Evolutionary conservation across 1,284 basidiomycete genomes (phyloP).

Genomic region (Austroboletus rostrupii): DNA sequence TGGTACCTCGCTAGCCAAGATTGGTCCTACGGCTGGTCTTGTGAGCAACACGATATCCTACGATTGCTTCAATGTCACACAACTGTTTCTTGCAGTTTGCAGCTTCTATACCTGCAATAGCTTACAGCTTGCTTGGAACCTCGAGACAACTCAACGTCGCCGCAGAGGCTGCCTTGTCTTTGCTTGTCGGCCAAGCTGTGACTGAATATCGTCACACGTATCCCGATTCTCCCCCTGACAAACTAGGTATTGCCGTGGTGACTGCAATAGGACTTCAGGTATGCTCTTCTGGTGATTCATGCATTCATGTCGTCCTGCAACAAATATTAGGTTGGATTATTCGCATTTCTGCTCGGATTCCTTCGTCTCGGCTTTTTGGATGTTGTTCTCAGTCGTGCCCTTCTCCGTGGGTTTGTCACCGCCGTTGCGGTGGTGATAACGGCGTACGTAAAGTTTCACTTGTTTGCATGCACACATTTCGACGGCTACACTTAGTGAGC

Average conservation of each 20-base stretch:
- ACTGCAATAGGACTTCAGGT: conserved; percentile 84
- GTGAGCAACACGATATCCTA: conserved; percentile 43
- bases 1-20: conserved; percentile 78
- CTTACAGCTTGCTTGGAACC: conserved; percentile 85
- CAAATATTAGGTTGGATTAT: conserved; percentile 66
- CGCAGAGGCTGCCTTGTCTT: conserved; percentile 84
- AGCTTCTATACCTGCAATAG: conserved; percentile 74
- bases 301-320: not conserved
- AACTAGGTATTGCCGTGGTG: conserved; percentile 59
- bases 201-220: conserved; percentile 60
- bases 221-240: conserved; percentile 45
- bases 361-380: conserved; percentile 92
- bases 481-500: conserved; percentile 51
- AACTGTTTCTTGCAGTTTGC: conserved; percentile 51
- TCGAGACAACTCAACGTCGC: conserved; percentile 82
- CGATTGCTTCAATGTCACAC: conserved; percentile 5
- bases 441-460: conserved; percentile 45
- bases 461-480: not conserved
- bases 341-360: conserved; percentile 83
- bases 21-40: conserved; percentile 80
- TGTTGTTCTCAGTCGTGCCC: conserved; percentile 86
- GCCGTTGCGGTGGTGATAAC: conserved; percentile 75
- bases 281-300: conserved; percentile 12
- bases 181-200: conserved; percentile 87
- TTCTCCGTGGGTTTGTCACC: conserved; percentile 84